Percentiles rank a stretch among this genome's conserved stretches.
These are phyloP conservation scores for Setomelanomma holmii DNA, from an alignment of 2,329 filamentous ascomycete genomes.

Conservation along the genomic window DNA sequence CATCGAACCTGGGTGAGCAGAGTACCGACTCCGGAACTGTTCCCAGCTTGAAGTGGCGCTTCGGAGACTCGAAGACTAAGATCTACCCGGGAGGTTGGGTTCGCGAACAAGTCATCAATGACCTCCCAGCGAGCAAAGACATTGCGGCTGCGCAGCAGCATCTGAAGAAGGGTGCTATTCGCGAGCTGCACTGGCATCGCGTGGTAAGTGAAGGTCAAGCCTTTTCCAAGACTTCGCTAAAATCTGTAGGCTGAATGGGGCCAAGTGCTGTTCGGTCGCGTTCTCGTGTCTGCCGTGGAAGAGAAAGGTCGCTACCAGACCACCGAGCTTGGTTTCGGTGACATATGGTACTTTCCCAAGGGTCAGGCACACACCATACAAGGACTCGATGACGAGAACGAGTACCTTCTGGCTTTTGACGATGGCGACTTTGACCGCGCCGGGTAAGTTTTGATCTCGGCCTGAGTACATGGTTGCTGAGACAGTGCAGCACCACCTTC, in stretches of 20 bases:
- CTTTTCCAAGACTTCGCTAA: background rate
- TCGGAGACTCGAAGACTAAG: conserved; percentile 70
- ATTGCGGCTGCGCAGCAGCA: conserved; percentile 74
- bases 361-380: conserved; percentile 70
- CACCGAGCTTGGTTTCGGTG: conserved; percentile 65
- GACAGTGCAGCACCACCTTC: conserved; percentile 66
- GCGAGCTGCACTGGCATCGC: conserved; percentile 72
- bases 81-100: conserved; percentile 71
- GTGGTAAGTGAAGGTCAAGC: conserved; percentile 56
- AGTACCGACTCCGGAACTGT: conserved; percentile 69
- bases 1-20: conserved; percentile 67
- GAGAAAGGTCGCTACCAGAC: conserved; percentile 65
- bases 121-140: conserved; percentile 69
- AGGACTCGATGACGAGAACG: conserved; percentile 70
- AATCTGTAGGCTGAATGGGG: conserved; percentile 68
- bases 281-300: conserved; percentile 68
- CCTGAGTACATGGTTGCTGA: background rate
- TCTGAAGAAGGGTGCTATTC: conserved; percentile 70
- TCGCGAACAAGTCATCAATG: conserved; percentile 70
- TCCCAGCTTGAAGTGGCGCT: conserved; percentile 72
- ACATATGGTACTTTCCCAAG: conserved; percentile 74
- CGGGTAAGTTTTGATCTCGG: conserved; percentile 52
- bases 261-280: conserved; percentile 65
- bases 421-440: conserved; percentile 70
- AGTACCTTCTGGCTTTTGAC: conserved; percentile 71